Evolutionary conservation across 805 yeast species (phyloP).

Genomic region (Lachancea sp.): DNA sequence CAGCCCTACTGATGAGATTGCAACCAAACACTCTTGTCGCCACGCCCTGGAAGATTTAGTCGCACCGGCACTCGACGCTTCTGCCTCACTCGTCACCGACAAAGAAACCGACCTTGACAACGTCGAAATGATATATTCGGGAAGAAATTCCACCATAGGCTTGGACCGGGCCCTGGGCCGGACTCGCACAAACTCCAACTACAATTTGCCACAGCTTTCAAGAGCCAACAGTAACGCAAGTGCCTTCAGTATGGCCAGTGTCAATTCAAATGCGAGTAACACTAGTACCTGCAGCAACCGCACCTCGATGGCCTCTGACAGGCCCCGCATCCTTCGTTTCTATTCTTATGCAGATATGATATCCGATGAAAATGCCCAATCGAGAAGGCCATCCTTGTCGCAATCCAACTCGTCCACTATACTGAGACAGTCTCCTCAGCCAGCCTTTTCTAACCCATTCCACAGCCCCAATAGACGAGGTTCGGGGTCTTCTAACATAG

Average conservation of each 20-base stretch:
- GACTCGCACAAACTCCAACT: slow-evolving; percentile 25
- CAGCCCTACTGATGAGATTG: background rate
- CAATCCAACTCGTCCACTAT: slow-evolving; percentile 36
- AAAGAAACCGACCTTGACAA: slow-evolving; percentile 53
- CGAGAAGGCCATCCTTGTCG: slow-evolving; percentile 55
- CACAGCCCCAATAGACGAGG: slow-evolving; percentile 13
- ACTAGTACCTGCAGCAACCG: slow-evolving; percentile 11
- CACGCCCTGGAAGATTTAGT: slow-evolving; percentile 57
- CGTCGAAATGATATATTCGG: slow-evolving; percentile 62
- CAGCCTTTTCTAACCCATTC: slow-evolving; percentile 22
- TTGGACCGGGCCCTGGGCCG: slow-evolving; percentile 36
- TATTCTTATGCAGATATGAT: slow-evolving; percentile 79
- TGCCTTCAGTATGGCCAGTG: slow-evolving; percentile 5
- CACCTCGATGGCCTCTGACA: slow-evolving; percentile 5
- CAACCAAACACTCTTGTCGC: slow-evolving; percentile 18
- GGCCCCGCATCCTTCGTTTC: slow-evolving; percentile 38
- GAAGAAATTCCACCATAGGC: slow-evolving; percentile 52
- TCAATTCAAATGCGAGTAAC: slow-evolving; percentile 13
- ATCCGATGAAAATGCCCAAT: slow-evolving; percentile 51
- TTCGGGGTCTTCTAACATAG: slow-evolving; percentile 8
- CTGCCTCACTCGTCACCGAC: slow-evolving; percentile 57
- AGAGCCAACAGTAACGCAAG: slow-evolving; percentile 12
- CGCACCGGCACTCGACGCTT: slow-evolving; percentile 78
- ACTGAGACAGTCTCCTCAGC: slow-evolving; percentile 16
- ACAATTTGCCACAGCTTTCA: slow-evolving; percentile 15